Evolutionary conservation across 805 yeast species (phyloP), one percentile per base, ranked within the genome.

Genomic region (Cephaloascus albidus): DNA sequence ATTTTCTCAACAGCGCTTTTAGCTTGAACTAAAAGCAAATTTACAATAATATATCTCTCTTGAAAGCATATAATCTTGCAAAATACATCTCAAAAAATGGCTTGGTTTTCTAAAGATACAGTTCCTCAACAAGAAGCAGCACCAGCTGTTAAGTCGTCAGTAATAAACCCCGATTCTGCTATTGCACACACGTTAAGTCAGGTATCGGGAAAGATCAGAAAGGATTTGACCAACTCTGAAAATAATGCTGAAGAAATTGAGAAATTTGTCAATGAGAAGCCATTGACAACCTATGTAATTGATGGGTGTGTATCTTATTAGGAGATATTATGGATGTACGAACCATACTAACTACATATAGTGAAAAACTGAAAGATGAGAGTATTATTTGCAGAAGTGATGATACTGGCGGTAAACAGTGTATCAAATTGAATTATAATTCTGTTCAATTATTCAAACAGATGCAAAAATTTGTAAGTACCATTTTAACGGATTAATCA

Each of bases 341-440:
- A 23, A 12, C 12, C n/a, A n/a, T 23, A 23, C 12, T 23, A 23
- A 23, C 28, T 12, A 23, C 12, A 23, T 23, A n/a, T 12, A 52
- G 56, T 4, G 28, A 42, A 3, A 52, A 49, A 31, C 42, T 39
- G 1, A 18, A 40, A 3, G 19, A 33, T 1, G 49, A 60, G 43
- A 67, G 75, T 46, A 63, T 69, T 30, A 70, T 72, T 31, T 72
- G 77, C 50, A 68, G 74, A 43, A 53, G 51, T 43, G 66, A 63
- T 44, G 62, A 51, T 10, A 46, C 50, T 27, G 73, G 72, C 6
- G 73, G 74, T 20, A 67, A 70, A 45, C 68, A 74, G 3, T 72
- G 77, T 45, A 51, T 71, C 40, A 68, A 67, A 43, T 53, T 72
- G 37, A 57, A 54, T 27, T 53, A 56, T 31, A 61, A 63, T 37